Percentiles rank a stretch among this genome's conserved stretches.
Evolutionary conservation across 208 protist genomes (phyloP).

Genomic region (Porcisia hertigi): DNA sequence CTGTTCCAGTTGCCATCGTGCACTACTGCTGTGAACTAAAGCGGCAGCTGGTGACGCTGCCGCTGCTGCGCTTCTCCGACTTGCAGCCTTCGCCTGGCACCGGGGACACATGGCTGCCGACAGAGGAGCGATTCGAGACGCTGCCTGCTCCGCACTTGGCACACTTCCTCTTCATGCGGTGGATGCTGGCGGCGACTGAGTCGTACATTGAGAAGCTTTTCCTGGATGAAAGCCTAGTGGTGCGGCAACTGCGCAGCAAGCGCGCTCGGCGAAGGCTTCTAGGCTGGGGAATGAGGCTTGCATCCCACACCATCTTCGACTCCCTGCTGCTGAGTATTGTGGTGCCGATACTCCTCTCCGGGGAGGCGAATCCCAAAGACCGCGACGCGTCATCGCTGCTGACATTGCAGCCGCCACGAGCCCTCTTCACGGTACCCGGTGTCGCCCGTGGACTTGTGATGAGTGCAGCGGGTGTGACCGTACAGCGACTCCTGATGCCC

Average conservation of each 20-base stretch:
- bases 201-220: slow-evolving; percentile 60
- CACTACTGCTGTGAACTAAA: slow-evolving; percentile 69
- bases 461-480: slow-evolving; percentile 36
- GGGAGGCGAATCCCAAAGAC: not conserved
- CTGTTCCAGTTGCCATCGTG: slow-evolving; percentile 54
- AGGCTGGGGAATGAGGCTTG: slow-evolving; percentile 63
- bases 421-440: slow-evolving; percentile 47
- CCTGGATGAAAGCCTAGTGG: slow-evolving; percentile 73
- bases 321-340: slow-evolving; percentile 64
- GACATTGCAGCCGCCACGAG: not conserved
- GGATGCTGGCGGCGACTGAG: slow-evolving; percentile 33
- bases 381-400: slow-evolving; percentile 1
- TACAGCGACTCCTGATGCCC: slow-evolving; percentile 64
- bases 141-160: not conserved
- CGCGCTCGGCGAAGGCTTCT: slow-evolving; percentile 42
- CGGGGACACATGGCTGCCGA: slow-evolving; percentile 19
- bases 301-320: slow-evolving; percentile 69
- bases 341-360: slow-evolving; percentile 49
- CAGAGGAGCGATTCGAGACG: slow-evolving; percentile 24
- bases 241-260: slow-evolving; percentile 69
- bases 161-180: slow-evolving; percentile 48
- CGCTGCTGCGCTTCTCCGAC: slow-evolving; percentile 59
- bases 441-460: slow-evolving; percentile 30
- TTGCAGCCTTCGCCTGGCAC: slow-evolving; percentile 5
- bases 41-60: slow-evolving; percentile 62